A percentile compares a stretch with the other conserved stretches of the same genome.
These are phyloP conservation scores for Mucor indicus DNA, from an alignment of 371 early-diverging fungal species.

Conservation along the genomic window DNA sequence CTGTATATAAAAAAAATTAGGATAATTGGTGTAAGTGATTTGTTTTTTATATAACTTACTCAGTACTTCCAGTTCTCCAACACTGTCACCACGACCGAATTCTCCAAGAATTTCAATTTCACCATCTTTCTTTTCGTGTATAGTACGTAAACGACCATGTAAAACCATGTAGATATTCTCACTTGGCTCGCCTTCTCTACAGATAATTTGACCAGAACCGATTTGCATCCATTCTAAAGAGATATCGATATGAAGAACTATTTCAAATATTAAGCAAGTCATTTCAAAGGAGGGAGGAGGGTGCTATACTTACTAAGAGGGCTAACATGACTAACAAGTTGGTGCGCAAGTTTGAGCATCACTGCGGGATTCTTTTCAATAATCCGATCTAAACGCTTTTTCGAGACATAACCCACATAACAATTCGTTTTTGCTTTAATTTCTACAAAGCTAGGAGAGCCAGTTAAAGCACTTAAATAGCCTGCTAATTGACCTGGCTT, in stretches of 20 bases:
- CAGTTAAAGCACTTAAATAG: conserved; percentile 88
- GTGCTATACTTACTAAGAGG: conserved; percentile 63
- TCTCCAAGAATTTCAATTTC: conserved; percentile 83
- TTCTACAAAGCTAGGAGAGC: conserved; percentile 84
- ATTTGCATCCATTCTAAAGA: conserved; percentile 96
- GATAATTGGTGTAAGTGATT: background rate
- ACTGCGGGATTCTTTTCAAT: conserved; percentile 82
- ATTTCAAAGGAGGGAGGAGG: background rate
- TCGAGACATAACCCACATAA: conserved; percentile 85
- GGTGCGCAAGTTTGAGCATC: conserved; percentile 85
- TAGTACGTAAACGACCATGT: conserved; percentile 90
- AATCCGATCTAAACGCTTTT: conserved; percentile 76
- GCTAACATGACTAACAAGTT: conserved; percentile 78
- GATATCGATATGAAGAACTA: conserved; percentile 87
- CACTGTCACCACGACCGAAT: conserved; percentile 90
- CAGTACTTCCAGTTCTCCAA: conserved; percentile 95
- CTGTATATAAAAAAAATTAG: conserved; percentile 14
- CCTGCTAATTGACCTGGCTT: conserved; percentile 89
- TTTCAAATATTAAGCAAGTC: background rate
- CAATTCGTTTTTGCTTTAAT: conserved; percentile 77
- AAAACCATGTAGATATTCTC: conserved; percentile 92
- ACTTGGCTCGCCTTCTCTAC: conserved; percentile 80
- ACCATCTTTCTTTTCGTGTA: conserved; percentile 63
- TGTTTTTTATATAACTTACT: conserved; percentile 28
- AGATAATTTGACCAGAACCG: conserved; percentile 89